phyloP scores from a whole-genome alignment of 1,284 basidiomycete genomes.

The Farysia itapuensis region DNA sequence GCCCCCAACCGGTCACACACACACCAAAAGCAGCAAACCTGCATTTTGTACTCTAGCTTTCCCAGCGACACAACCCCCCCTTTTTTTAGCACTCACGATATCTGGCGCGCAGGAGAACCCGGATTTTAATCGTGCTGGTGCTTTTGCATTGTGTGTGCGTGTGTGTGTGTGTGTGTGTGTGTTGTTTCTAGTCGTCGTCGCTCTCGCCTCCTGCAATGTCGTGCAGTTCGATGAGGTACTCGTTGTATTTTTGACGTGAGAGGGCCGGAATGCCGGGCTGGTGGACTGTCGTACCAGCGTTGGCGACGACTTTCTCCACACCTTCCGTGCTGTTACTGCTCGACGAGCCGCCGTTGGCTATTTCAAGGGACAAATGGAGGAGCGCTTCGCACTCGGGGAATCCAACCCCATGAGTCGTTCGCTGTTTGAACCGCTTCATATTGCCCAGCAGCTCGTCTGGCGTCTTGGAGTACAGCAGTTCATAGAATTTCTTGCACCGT shows the following conservation, averaged over 20 bases:
- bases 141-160: no score
- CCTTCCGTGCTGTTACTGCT: slow-evolving; percentile 1
- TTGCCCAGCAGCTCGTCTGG: slow-evolving; percentile 3
- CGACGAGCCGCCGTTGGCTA: slow-evolving; percentile 2
- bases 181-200: slow-evolving; percentile 14
- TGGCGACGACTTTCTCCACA: slow-evolving; percentile 1
- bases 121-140: no score
- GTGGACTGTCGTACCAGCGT: slow-evolving; percentile 33
- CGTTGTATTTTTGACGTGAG: slow-evolving; percentile 48
- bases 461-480: slow-evolving; percentile 51
- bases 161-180: not conserved
- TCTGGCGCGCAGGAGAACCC: no score
- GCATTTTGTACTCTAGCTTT: no score
- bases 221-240: slow-evolving; percentile 53
- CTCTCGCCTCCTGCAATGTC: slow-evolving; percentile 25
- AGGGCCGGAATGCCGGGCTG: slow-evolving; percentile 15
- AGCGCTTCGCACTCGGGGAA: slow-evolving; percentile 25
- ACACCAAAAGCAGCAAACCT: no score
- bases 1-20: no score
- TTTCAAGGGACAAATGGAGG: slow-evolving; percentile 48
- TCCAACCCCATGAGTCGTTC: not conserved
- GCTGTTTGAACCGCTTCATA: slow-evolving; percentile 7
- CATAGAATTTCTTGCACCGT: slow-evolving; percentile 77
- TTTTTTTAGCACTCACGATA: no score
- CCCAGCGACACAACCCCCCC: no score